A percentile compares a stretch with the other conserved stretches of the same genome.
phyloP scores from a whole-genome alignment of 1,284 basidiomycete species.

The Microbotryum scabiosae region DNA sequence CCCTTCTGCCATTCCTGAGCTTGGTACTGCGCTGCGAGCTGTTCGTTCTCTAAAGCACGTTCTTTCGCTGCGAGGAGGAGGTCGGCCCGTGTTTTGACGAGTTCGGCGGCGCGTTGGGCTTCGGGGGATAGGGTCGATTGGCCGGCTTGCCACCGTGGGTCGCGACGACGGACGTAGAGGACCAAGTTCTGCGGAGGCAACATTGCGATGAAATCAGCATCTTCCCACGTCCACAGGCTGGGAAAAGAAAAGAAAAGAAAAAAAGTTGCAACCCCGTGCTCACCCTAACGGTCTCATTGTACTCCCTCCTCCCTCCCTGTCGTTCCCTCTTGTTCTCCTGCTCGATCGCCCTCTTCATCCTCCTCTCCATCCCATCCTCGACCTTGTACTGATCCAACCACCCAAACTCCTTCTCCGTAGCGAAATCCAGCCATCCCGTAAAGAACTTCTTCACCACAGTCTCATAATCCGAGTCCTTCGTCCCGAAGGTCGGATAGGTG shows the following conservation, averaged over 20 bases:
- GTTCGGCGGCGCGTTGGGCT: conserved; percentile 29
- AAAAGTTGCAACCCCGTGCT: conserved; percentile 33
- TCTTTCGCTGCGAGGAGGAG: conserved; percentile 31
- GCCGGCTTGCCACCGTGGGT: conserved; percentile 61
- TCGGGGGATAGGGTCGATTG: conserved; percentile 19
- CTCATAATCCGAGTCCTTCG: conserved; percentile 62
- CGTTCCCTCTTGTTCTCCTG: conserved; percentile 89
- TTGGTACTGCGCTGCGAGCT: conserved; percentile 32
- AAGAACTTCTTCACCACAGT: conserved; percentile 56
- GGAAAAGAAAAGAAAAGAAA: not conserved
- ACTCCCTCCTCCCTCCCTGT: conserved; percentile 73
- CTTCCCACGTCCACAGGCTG: not conserved
- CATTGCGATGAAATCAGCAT: not conserved
- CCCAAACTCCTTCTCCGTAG: conserved; percentile 77
- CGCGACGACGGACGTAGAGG: conserved; percentile 81
- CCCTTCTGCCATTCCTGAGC: conserved; percentile 37
- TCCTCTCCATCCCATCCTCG: conserved; percentile 75
- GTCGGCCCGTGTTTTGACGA: conserved; percentile 6
- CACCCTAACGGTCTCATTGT: conserved; percentile 83
- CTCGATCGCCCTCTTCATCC: conserved; percentile 85
- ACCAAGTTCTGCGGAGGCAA: conserved; percentile 57
- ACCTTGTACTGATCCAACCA: conserved; percentile 84
- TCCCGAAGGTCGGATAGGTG: conserved; percentile 74
- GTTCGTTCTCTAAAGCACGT: conserved; percentile 33
- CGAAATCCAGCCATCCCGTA: conserved; percentile 75